Evolutionary conservation across 1,284 basidiomycete species (phyloP).

Genomic region (Ustilago bromivora): DNA sequence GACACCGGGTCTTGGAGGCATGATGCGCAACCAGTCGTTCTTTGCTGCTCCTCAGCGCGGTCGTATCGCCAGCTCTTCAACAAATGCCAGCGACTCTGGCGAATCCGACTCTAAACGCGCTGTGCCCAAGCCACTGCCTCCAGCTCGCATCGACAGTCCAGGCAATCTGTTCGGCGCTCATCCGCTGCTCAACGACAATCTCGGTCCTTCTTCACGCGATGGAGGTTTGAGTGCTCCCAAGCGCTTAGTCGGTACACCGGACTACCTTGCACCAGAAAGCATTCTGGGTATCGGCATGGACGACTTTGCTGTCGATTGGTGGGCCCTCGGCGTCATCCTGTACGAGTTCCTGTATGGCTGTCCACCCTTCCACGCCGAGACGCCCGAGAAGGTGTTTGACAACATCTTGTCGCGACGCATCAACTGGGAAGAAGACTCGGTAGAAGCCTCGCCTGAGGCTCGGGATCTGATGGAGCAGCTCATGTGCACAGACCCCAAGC

Average conservation of each 20-base stretch:
- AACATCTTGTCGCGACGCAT: slow-evolving; percentile 96
- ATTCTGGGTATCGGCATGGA: slow-evolving; percentile 95
- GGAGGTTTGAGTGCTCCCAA: slow-evolving; percentile 72
- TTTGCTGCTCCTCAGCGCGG: slow-evolving; percentile 52
- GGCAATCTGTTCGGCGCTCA: slow-evolving; percentile 53
- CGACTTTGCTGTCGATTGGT: slow-evolving; percentile 97
- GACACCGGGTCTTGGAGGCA: slow-evolving; percentile 50
- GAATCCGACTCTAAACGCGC: slow-evolving; percentile 49
- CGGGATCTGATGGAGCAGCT: slow-evolving; percentile 91
- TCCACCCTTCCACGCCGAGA: slow-evolving; percentile 97
- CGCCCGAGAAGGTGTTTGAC: slow-evolving; percentile 96
- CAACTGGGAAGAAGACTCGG: slow-evolving; percentile 93
- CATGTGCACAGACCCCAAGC: slow-evolving; percentile 83
- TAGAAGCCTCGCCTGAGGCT: slow-evolving; percentile 87
- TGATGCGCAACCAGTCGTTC: slow-evolving; percentile 57
- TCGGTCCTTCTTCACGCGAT: slow-evolving; percentile 71
- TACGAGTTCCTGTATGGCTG: slow-evolving; percentile 98
- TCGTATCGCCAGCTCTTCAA: slow-evolving; percentile 56
- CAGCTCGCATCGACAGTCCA: slow-evolving; percentile 60
- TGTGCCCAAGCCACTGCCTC: slow-evolving; percentile 45
- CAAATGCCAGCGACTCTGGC: slow-evolving; percentile 60
- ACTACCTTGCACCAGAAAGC: slow-evolving; percentile 95
- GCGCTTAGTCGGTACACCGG: slow-evolving; percentile 90
- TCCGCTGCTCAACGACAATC: slow-evolving; percentile 48
- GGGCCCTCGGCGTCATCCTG: slow-evolving; percentile 97